Base-by-base conservation (phyloP, 2,329 filamentous ascomycete genomes). In the Paramyrothecium roridum region DNA sequence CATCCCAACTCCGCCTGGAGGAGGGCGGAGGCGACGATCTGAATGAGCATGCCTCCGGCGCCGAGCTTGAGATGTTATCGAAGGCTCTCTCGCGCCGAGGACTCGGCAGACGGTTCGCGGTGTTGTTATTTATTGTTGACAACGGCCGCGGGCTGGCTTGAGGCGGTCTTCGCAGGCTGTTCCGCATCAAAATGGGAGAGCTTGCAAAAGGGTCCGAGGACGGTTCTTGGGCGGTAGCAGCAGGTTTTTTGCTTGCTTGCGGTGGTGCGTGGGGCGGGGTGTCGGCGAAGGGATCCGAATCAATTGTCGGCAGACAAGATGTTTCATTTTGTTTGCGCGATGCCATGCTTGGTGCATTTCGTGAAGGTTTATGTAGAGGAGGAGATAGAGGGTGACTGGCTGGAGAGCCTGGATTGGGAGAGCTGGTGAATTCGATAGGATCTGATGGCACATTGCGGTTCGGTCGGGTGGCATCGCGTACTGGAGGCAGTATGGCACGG, bases 11-110 rank as follows among this genome's bases (percentile, higher is more conserved):
- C 12, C n/a, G 7, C 12, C n/a, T 43, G 4, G 37, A 43, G 37
- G 37, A 43, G 7, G 37, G 37, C 2, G 62, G 54, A 11, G 61
- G 56, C 3, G 57, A 61, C 0, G 61, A 66, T 45, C 53, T 54
- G 20, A 61, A 66, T 0, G 58, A 59, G 12, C 58, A 52, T 3
- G 56, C 55, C 48, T 80, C 74, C 1, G 79, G 80, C 3, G 78
- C 79, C 1, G 78, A 82, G 62, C 80, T 83, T 0, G 80, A 82
- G 52, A 82, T 82, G 0, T 77, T 79, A 61, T 81, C 78, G 78
- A 77, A 80, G 1, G 68, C 66, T 3, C 63, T 50, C 12, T 57
- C 57, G 46, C 56, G 57, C 40, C 23, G 52, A 53, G 3, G 23
- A 51, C 30, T 57, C 56, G 2, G 52, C 49, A 16, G 45, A 30